phyloP scores from a whole-genome alignment of 306 rosid genomes.

The Trifolium pratense region DNA sequence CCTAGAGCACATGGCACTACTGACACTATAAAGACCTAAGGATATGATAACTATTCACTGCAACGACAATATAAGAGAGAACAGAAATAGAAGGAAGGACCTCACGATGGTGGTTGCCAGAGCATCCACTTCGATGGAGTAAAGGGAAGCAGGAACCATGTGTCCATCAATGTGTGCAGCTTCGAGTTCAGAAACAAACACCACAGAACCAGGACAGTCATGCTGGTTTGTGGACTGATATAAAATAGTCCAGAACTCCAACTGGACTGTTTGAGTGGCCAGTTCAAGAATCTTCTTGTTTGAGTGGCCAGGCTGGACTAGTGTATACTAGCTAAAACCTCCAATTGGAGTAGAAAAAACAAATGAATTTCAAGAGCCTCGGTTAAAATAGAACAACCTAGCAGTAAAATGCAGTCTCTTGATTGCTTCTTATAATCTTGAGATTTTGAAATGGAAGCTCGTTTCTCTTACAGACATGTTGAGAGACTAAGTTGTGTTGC shows the following conservation, averaged over 20 bases:
- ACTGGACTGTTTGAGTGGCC: too few species aligned
- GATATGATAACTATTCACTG: not conserved
- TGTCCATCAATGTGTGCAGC: not conserved
- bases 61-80: not conserved
- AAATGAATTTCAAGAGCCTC: not conserved
- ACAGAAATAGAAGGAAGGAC: not conserved
- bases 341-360: not conserved
- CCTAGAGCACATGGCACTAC: not conserved
- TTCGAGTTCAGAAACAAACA: not conserved
- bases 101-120: too few species aligned
- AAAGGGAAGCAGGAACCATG: not conserved
- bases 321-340: not conserved
- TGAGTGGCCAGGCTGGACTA: not conserved
- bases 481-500: not conserved
- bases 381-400: not conserved
- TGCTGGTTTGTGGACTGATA: not conserved
- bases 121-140: too few species aligned
- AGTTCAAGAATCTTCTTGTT: not conserved
- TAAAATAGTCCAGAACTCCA: conserved; percentile 2
- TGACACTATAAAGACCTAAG: not conserved
- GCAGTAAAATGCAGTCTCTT: not conserved
- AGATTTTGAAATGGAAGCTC: conserved; percentile 12
- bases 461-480: conserved; percentile 6
- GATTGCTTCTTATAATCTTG: conserved; percentile 4
- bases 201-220: not conserved